Base-by-base conservation (phyloP, 805 yeast species). In the Saccharomycopsis malanga region DNA sequence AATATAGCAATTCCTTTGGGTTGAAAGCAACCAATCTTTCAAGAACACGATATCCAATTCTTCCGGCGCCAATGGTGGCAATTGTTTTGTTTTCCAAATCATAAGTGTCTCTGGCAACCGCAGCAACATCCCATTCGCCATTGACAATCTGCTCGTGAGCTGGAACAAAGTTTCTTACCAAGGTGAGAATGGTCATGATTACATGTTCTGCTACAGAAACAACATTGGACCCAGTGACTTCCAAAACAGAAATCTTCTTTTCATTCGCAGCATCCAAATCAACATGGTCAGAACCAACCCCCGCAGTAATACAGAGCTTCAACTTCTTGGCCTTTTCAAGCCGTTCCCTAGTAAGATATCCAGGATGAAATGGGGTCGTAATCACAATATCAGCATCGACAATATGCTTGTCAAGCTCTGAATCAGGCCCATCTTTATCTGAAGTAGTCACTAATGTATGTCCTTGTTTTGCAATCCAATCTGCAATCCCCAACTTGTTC, bases 361-460 rank as follows among this genome's bases (percentile, higher is more conserved):
- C 91, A 3, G 94, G 93, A 65, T 75, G 86, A 74, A 85, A 84
- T 3, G 94, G 93, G 10, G 91, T 83, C 35, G 89, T 78, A 64
- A 85, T 83, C 58, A 84, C 74, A 44, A 84, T 71, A 56, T 84
- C 93, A 4, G 89, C 85, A 52, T 80, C 87, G 41, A 70, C 74
- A 60, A 84, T 73, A 54, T 82, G 71, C 58, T 73, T 68, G 63
- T 84, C 93, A 41, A 84, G 73, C 32, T 61, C 71, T 2, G 83
- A 73, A 55, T 63, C 55, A 35, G 70, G 71, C 41, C 82, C 82
- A 48, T 83, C 94, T 62, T 84, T 84, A 62, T 76, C 79, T 39
- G 77, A 61, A 41, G 93, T 85, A 38, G 83, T 68, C 23, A 79
- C 73, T 53, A 83, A 66, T 39, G 76, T 73, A 58, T 85, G 87